Conservation (phyloP, 129 eudicot species). For the Gnaphalium uliginosum region DNA sequence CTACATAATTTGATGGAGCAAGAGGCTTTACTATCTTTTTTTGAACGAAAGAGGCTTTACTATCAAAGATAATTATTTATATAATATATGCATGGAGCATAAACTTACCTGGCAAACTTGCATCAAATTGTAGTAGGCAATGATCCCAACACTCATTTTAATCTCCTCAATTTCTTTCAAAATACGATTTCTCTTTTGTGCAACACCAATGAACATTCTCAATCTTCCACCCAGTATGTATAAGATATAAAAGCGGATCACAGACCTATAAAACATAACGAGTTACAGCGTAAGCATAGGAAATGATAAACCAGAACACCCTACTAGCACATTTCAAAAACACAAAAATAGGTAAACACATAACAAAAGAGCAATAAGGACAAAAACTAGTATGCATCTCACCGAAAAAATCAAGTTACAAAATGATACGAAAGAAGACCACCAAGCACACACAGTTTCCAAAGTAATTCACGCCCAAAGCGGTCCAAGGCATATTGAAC, state of each 20-base stretch:
- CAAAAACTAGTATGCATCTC: constrained; percentile 18
- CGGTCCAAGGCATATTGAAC: constrained; percentile 67
- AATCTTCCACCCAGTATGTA: constrained; percentile 40
- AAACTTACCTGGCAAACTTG: constrained; percentile 75
- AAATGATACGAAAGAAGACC: constrained; percentile 68
- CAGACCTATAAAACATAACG: constrained; percentile 13
- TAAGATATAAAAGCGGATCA: not conserved
- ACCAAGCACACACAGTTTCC: constrained; percentile 63
- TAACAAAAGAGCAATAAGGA: not conserved
- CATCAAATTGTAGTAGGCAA: constrained; percentile 79
- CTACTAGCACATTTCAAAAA: constrained; percentile 10
- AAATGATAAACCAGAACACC: not conserved
- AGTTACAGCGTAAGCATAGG: not conserved
- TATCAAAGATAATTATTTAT: no score
- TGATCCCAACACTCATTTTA: constrained; percentile 77
- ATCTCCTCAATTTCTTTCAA: constrained; percentile 42
- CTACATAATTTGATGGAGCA: no score
- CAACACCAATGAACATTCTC: constrained; percentile 76
- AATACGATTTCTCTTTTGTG: constrained; percentile 47
- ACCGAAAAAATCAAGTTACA: constrained; percentile 54
- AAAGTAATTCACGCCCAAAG: constrained; percentile 36
- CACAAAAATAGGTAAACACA: no score
- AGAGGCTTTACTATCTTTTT: no score
- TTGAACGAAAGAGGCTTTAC: no score
- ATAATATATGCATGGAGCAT: constrained; percentile 51